Percentiles rank a stretch among this genome's conserved stretches.
Conservation (phyloP, 2,329 filamentous ascomycete species). For the Fusarium haematococcum region DNA sequence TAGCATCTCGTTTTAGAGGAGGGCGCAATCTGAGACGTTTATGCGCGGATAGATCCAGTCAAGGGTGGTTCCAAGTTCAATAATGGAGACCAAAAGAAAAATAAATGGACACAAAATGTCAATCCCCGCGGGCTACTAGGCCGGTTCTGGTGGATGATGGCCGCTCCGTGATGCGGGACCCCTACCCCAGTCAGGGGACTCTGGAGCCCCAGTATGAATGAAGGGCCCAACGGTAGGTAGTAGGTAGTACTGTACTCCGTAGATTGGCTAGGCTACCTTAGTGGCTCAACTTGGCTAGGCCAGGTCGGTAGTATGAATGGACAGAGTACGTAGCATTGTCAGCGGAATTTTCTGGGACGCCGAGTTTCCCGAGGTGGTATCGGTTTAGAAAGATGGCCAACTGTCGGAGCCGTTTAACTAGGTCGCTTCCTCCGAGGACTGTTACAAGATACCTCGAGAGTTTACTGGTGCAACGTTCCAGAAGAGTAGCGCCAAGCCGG, state of each 20-base stretch:
- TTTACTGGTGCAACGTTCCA: not conserved
- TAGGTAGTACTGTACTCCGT: no score
- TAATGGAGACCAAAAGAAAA: not conserved
- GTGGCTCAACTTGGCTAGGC: no score
- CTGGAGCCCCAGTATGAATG: not conserved
- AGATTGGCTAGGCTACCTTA: no score
- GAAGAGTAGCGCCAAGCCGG: not conserved
- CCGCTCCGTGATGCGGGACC: not conserved
- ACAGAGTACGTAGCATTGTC: not conserved
- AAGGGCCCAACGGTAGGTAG: no score
- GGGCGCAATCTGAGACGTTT: not conserved
- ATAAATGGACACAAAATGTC: not conserved
- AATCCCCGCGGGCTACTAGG: not conserved
- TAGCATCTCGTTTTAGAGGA: not conserved
- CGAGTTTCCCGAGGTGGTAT: slow-evolving; percentile 1
- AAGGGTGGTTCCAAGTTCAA: not conserved
- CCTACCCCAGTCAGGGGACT: not conserved
- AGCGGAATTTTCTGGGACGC: not conserved
- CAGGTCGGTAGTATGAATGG: not conserved
- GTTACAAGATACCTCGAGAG: not conserved
- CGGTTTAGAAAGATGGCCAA: not conserved
- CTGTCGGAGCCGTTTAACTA: not conserved
- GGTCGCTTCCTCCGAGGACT: not conserved
- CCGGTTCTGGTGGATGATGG: not conserved
- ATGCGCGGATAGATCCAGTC: not conserved